Conservation (phyloP, 345 rosid genomes). For the Salix suchowensis region DNA sequence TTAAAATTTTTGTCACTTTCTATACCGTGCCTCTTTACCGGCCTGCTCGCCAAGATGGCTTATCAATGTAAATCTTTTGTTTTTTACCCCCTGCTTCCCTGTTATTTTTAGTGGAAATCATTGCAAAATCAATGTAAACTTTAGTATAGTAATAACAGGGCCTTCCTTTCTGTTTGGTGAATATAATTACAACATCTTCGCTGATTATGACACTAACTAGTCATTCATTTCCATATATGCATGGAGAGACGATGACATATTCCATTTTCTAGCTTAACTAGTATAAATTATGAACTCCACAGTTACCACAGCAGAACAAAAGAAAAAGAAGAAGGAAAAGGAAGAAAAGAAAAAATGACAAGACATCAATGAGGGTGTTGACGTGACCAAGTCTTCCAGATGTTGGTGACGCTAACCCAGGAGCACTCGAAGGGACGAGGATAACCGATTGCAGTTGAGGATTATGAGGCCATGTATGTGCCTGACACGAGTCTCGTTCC, state of each 20-base stretch:
- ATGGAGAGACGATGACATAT: background rate
- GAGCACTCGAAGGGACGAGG: background rate
- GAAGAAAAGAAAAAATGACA: background rate
- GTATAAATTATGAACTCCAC: background rate
- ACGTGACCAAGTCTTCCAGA: background rate
- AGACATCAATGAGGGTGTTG: background rate
- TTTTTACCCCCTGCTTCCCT: background rate
- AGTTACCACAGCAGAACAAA: background rate
- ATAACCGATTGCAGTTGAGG: background rate
- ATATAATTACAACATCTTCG: background rate
- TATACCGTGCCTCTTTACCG: background rate
- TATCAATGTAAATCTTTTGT: conserved; percentile 19
- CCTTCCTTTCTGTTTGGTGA: background rate
- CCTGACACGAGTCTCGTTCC: background rate
- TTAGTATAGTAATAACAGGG: conserved; percentile 15
- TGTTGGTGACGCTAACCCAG: background rate
- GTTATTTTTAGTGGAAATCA: conserved; percentile 4
- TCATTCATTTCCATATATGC: background rate
- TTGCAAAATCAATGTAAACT: conserved; percentile 20
- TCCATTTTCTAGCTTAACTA: background rate
- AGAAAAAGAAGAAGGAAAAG: too few species aligned
- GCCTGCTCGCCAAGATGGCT: conserved; percentile 5
- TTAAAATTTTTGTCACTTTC: background rate
- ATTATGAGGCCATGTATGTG: background rate
- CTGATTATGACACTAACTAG: background rate